Conservation (phyloP, 352 stramenopile genomes). For the Phytophthora aleatoria region DNA sequence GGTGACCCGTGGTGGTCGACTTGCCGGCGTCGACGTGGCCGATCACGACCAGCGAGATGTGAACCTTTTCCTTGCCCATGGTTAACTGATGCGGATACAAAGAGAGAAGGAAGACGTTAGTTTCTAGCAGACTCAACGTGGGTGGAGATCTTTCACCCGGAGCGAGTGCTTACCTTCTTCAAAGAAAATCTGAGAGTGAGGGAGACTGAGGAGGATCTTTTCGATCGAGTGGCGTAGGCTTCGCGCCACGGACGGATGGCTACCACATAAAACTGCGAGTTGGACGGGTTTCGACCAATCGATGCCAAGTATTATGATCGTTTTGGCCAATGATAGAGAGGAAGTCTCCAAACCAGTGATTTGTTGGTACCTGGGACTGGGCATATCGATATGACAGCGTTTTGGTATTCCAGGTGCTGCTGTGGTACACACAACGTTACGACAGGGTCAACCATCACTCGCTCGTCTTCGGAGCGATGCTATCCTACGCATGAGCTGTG, state of each 20-base stretch:
- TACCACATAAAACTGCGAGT: neutral
- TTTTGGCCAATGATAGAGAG: neutral
- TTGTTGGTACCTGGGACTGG: neutral
- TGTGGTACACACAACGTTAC: too few relatives aligned
- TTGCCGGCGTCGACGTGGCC: slow-evolving; percentile 98
- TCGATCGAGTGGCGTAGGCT: neutral
- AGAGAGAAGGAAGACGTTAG: slow-evolving; percentile 1
- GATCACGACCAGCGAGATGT: slow-evolving; percentile 95
- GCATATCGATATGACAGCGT: neutral
- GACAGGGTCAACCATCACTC: too few relatives aligned
- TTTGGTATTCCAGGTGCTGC: neutral
- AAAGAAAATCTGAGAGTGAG: slow-evolving; percentile 52
- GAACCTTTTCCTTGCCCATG: slow-evolving; percentile 79
- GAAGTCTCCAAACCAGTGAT: neutral
- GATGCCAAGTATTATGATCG: neutral
- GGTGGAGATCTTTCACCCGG: neutral
- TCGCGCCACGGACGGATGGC: neutral
- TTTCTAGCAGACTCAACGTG: neutral
- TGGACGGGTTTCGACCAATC: neutral
- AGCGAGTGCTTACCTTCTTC: slow-evolving; percentile 43
- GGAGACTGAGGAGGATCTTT: slow-evolving; percentile 17
- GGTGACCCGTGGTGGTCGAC: slow-evolving; percentile 98
- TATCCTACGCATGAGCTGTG: too few relatives aligned
- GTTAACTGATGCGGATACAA: slow-evolving; percentile 19
- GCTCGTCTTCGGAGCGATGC: too few relatives aligned